Base-by-base conservation (phyloP, 345 rosid species). In the Aethionema arabicum region DNA sequence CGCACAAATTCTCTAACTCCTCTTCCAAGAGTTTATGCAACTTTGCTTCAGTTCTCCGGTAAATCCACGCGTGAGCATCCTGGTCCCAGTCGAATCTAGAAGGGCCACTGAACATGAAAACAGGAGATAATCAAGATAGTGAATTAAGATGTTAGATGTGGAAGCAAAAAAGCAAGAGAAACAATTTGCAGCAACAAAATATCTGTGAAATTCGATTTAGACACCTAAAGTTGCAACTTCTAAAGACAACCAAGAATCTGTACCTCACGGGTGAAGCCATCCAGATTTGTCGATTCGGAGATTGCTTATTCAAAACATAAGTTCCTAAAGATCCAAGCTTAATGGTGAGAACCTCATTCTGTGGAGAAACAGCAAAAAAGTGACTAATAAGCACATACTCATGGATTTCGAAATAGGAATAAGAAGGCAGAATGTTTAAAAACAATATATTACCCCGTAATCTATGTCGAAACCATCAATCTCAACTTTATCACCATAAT, bases 271-370 rank as follows among this genome's bases (percentile, higher is more conserved):
- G 96, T 11, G 98, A 91, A 67, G 98, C 86, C 48, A 89, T 75
- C 96, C 98, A 72, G 63, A 92, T 83, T 72, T 92, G 96, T 52
- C 95, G 77, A 76, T 89, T 89, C 3, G 96, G 96, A 12, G 96
- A 82, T 74, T 88, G 96, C 65, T 92, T 92, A 59, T 92, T 92
- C 75, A 92, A 52, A 31, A 89, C 93, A 72, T 85, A 92, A 31
- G 98, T 86, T 74, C 96, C 98, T 42, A 79, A 55, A 61, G 78
- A 76, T 70, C 95, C 97, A 14, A 89, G 86, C 77, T 85, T 92
- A 12, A 89, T 59, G 6, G 93, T 89, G 59, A 89, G 78, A 59
- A 89, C 98, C 80, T 89, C 96, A 77, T 92, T 89, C 96, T 91
- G 77, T 66, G 5, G 54, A 14, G 49, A 5, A 4, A 47, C 63